Evolutionary conservation across 176 grass and related monocot genomes (phyloP).

Genomic region (Oryza longistaminata): DNA sequence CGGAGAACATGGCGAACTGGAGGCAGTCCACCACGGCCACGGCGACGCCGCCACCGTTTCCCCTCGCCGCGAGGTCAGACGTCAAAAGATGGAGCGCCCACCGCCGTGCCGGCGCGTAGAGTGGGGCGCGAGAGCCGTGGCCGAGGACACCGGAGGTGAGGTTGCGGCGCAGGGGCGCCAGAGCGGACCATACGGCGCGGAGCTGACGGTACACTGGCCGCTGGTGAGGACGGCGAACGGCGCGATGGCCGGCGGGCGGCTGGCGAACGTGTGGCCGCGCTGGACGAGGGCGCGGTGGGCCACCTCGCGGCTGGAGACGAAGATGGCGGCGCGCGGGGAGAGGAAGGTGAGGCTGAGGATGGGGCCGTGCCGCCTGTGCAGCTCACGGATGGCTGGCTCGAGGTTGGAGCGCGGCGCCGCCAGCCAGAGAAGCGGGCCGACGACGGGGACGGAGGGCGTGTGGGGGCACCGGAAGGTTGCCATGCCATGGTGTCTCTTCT

Average conservation of each 20-base stretch:
- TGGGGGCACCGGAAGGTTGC: too few relatives aligned
- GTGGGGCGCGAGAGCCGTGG: background rate
- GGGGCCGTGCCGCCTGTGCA: background rate
- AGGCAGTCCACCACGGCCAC: constrained; percentile 38
- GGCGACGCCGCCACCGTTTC: background rate
- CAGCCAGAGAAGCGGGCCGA: too few relatives aligned
- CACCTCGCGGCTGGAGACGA: background rate
- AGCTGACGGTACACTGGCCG: constrained; percentile 30
- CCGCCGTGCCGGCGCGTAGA: constrained; percentile 25
- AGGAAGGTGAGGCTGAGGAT: background rate
- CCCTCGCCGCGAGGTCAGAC: background rate
- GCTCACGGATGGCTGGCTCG: background rate
- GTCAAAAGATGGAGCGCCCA: constrained; percentile 31
- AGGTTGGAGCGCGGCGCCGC: too few relatives aligned
- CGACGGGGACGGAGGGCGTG: too few relatives aligned
- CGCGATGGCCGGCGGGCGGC: background rate
- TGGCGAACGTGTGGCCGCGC: background rate
- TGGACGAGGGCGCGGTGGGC: background rate
- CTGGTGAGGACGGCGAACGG: background rate
- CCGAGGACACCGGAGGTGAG: constrained; percentile 32
- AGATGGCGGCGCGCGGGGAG: background rate
- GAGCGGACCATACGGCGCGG: constrained; percentile 35
- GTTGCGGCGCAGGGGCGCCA: constrained; percentile 54
- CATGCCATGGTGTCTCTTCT: too few relatives aligned
- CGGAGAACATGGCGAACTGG: constrained; percentile 63